Conservation (phyloP, 2,329 filamentous ascomycete genomes). For the Aspergillus sp. region DNA sequence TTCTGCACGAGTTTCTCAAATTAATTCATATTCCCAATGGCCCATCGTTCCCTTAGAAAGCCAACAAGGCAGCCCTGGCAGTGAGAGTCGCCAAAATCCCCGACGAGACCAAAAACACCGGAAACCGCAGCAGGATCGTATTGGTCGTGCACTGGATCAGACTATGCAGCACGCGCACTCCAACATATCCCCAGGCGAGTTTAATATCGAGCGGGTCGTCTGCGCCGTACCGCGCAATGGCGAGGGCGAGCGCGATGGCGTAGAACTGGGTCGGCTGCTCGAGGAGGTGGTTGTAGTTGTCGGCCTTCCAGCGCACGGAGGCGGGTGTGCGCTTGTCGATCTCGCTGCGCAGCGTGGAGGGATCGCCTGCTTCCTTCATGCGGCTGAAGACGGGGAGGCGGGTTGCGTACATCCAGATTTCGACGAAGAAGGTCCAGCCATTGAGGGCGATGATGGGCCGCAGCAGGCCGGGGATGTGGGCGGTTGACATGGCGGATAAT, state of each 20-base stretch:
- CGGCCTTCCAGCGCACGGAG: slow-evolving; percentile 36
- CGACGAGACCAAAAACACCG: slow-evolving; percentile 32
- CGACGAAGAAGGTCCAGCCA: slow-evolving; percentile 44
- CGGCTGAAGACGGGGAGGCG: slow-evolving; percentile 38
- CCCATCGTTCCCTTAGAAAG: too few species aligned
- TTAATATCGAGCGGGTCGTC: slow-evolving; percentile 25
- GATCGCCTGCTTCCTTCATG: slow-evolving; percentile 17
- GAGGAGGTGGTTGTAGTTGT: slow-evolving; percentile 47
- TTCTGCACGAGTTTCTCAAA: neutral
- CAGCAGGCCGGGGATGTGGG: slow-evolving; percentile 23
- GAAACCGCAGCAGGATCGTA: slow-evolving; percentile 37
- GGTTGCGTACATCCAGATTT: slow-evolving; percentile 43
- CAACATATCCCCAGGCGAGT: slow-evolving; percentile 47
- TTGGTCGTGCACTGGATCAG: slow-evolving; percentile 42
- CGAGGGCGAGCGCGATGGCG: slow-evolving; percentile 39
- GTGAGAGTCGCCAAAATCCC: slow-evolving; percentile 34
- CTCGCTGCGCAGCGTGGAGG: slow-evolving; percentile 23
- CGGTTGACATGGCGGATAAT: neutral
- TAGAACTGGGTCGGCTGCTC: slow-evolving; percentile 50
- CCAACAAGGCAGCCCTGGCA: slow-evolving; percentile 14
- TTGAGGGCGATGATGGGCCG: slow-evolving; percentile 35
- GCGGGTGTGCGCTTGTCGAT: slow-evolving; percentile 28
- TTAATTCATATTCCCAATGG: too few species aligned
- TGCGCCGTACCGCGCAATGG: slow-evolving; percentile 21
- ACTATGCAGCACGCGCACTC: slow-evolving; percentile 40